Evolutionary conservation across 768 basidiomycete genomes (phyloP).

Genomic region (Trametes gibbosa): DNA sequence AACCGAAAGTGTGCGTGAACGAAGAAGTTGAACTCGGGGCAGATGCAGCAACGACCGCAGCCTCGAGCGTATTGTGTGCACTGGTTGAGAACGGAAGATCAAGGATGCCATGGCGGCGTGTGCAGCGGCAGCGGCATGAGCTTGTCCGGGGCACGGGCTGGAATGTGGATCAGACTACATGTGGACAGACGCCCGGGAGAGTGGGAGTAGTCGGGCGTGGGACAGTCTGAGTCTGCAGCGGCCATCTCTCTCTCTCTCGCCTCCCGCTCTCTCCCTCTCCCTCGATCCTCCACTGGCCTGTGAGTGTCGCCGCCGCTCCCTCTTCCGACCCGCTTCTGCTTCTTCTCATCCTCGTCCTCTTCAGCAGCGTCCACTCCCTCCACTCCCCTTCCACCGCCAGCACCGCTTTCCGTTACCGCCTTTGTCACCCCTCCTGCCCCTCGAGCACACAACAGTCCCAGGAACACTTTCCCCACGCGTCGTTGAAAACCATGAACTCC

Average conservation of each 20-base stretch:
- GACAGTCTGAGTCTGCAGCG: too few relatives aligned
- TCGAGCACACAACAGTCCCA: slow-evolving; percentile 9
- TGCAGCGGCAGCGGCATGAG: too few relatives aligned
- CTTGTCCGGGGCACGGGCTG: neutral
- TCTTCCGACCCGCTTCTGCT: neutral
- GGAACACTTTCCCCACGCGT: slow-evolving; percentile 5
- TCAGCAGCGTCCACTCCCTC: slow-evolving; percentile 1
- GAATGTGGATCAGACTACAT: slow-evolving; percentile 1
- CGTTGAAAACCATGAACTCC: slow-evolving; percentile 51
- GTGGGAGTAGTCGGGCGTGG: neutral
- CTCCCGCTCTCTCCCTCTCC: slow-evolving; percentile 5
- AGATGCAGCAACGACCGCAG: neutral
- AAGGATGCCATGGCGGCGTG: too few relatives aligned
- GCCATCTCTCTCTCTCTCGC: too few relatives aligned
- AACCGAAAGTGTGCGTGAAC: neutral
- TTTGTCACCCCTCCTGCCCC: slow-evolving; percentile 2
- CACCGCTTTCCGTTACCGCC: neutral
- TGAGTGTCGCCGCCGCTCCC: slow-evolving; percentile 3
- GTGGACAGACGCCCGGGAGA: neutral
- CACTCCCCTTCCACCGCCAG: slow-evolving; percentile 1
- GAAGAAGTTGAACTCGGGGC: neutral
- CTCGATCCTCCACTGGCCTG: slow-evolving; percentile 18
- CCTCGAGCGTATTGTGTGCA: neutral
- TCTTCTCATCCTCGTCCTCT: neutral
- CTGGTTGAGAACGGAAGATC: neutral